These are phyloP conservation scores for Suhomyces xylopsoci DNA, from an alignment of 805 yeast species.

Conservation along the genomic window DNA sequence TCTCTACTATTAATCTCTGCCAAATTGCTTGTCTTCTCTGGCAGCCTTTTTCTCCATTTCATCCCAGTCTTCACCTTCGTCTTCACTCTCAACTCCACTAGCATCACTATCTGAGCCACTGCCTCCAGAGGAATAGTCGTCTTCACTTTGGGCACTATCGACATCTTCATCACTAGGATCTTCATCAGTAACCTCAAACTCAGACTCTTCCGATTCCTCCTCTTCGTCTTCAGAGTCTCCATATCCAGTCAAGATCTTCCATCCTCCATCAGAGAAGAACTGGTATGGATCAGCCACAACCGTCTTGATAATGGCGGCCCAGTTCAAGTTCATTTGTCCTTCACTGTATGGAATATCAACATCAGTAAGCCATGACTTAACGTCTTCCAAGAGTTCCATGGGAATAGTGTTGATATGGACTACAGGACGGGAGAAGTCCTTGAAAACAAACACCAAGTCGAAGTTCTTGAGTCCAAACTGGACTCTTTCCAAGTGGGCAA, in stretches of 20 bases:
- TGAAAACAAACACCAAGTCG: constrained; percentile 93
- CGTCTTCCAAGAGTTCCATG: constrained; percentile 84
- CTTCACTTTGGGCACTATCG: constrained; percentile 49
- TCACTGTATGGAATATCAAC: constrained; percentile 94
- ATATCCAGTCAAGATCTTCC: constrained; percentile 89
- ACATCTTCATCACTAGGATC: constrained; percentile 63
- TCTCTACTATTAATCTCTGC: constrained; percentile 18
- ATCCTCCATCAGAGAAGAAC: constrained; percentile 91
- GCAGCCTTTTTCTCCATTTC: constrained; percentile 60
- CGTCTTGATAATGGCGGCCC: constrained; percentile 95
- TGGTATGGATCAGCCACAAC: constrained; percentile 89
- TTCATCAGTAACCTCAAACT: constrained; percentile 62
- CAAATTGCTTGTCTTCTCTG: constrained; percentile 36
- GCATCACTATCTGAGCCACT: constrained; percentile 26
- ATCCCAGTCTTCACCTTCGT: constrained; percentile 54
- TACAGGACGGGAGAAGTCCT: constrained; percentile 83
- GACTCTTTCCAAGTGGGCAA: constrained; percentile 94
- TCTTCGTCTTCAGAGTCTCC: constrained; percentile 70
- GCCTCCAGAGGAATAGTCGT: constrained; percentile 39
- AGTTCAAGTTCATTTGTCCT: constrained; percentile 92
- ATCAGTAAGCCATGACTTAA: constrained; percentile 96
- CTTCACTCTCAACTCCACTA: constrained; percentile 36
- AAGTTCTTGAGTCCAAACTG: constrained; percentile 96
- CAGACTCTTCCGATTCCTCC: constrained; percentile 66
- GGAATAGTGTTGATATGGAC: constrained; percentile 94